Conservation (phyloP, 2,329 filamentous ascomycete species). For the Leptographium lundbergii region DNA sequence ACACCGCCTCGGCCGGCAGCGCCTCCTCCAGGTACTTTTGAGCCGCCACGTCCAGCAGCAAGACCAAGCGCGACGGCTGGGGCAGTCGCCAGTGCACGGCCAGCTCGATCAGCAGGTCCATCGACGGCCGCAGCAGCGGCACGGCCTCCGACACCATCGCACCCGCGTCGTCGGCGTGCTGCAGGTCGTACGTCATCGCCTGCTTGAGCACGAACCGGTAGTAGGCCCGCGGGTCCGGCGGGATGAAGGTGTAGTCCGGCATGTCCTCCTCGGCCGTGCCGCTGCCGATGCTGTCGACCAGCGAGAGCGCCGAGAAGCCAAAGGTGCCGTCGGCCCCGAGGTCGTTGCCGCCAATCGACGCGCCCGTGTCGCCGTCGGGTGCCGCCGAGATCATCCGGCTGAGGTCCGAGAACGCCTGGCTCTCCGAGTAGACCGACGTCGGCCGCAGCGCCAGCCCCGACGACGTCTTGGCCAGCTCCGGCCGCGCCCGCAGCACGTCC, state of each 20-base stretch:
- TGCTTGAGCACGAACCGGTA: slow-evolving; percentile 75
- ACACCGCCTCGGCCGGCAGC: slow-evolving; percentile 67
- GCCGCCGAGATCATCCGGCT: slow-evolving; percentile 34
- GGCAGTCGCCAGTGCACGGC: slow-evolving; percentile 83
- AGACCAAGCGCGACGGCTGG: slow-evolving; percentile 62
- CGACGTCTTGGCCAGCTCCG: slow-evolving; percentile 69
- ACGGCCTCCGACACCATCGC: slow-evolving; percentile 6
- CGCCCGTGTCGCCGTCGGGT: slow-evolving; percentile 17
- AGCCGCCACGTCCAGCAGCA: slow-evolving; percentile 73
- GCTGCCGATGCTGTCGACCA: slow-evolving; percentile 29
- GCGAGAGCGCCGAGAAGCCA: slow-evolving; percentile 52
- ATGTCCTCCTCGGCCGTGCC: slow-evolving; percentile 47
- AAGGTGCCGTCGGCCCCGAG: slow-evolving; percentile 52
- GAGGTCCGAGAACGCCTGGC: slow-evolving; percentile 40
- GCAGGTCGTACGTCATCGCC: slow-evolving; percentile 53
- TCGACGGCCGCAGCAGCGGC: slow-evolving; percentile 63
- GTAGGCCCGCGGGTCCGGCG: slow-evolving; percentile 66
- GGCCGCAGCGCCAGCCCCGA: slow-evolving; percentile 26
- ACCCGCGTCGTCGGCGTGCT: slow-evolving; percentile 25
- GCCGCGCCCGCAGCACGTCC: slow-evolving; percentile 74
- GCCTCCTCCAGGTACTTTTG: slow-evolving; percentile 80
- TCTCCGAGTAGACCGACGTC: slow-evolving; percentile 31
- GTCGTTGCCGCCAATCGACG: slow-evolving; percentile 17
- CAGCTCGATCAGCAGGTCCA: slow-evolving; percentile 74
- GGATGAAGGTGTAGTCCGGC: slow-evolving; percentile 76